Evolutionary conservation across 148 eudicot genomes (phyloP), one percentile per base, ranked within the genome.

Genomic region (Chenopodium quinoa): DNA sequence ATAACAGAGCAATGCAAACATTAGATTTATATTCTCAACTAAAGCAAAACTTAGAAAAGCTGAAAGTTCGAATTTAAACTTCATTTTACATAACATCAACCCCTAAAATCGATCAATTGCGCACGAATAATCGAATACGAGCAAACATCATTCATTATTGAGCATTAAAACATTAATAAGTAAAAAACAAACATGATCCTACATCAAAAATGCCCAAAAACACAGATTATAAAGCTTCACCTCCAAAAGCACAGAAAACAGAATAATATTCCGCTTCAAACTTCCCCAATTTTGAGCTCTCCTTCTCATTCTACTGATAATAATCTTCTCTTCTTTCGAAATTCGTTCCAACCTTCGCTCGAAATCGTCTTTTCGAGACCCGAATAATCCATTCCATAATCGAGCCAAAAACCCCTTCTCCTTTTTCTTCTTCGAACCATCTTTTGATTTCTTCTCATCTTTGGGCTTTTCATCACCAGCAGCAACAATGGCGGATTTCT

Each of bases 261-360:
- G 67, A 63, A 94, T 90, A 76, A 94, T 83, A 83, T 89, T 84
- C 74, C 90, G 88, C 47, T 80, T 84, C 82, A 86, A 85, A 76
- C 86, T 86, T 67, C 94, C 89, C 89, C 87, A 90, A 75, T 86
- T 88, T 78, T 80, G 85, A 70, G 97, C 86, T 85, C 97, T 88
- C 87, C 82, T 87, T 77, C 89, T 87, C 86, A 92, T 91, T 85
- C 93, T 86, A 72, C 85, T 82, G 32, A 91, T 82, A 85, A 92
- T 81, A 82, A 86, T 44, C 73, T 90, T 88, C 80, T 94, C 98
- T 80, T 92, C 94, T 85, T 90, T 94, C 11, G 94, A 89, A 73
- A 94, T 89, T 58, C 91, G 83, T 81, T 92, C 86, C 85, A 94
- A 75, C 83, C 94, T 90, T 87, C 87, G 84, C 87, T 88, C 93